Conservation (phyloP, 2,329 filamentous ascomycete genomes). For the Endoconidiophora laricicola region DNA sequence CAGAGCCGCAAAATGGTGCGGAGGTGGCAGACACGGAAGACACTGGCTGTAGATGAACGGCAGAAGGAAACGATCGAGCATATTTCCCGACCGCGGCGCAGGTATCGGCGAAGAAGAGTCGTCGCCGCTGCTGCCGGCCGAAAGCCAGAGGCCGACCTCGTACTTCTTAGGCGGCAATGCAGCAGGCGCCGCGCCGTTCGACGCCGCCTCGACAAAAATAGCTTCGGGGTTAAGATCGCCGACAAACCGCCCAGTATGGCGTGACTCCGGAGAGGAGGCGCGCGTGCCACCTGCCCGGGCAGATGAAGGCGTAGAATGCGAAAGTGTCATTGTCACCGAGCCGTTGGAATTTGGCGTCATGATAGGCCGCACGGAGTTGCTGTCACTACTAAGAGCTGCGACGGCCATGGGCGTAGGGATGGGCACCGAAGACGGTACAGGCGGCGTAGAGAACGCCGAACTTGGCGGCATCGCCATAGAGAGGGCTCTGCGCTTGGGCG, state of each 20-base stretch:
- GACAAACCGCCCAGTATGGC: constrained; percentile 30
- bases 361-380: not conserved
- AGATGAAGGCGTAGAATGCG: not conserved
- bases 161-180: constrained; percentile 24
- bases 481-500: constrained; percentile 3
- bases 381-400: not conserved
- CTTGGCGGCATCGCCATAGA: constrained; percentile 7
- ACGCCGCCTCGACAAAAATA: constrained; percentile 40
- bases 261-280: constrained; percentile 2
- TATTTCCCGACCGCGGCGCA: constrained; percentile 10
- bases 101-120: constrained; percentile 2
- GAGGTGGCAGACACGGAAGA: constrained; percentile 30
- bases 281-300: not conserved
- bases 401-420: not conserved
- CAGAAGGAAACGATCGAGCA: constrained; percentile 25
- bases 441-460: not conserved
- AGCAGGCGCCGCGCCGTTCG: constrained; percentile 21
- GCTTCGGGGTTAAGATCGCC: constrained; percentile 44
- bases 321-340: not conserved
- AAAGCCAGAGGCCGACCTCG: constrained; percentile 40
- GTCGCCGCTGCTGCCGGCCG: constrained; percentile 14
- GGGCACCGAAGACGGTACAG: not conserved
- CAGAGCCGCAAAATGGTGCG: constrained; percentile 29
- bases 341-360: too few species aligned
- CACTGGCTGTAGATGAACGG: constrained; percentile 30